These are phyloP conservation scores for Ophiostoma piceae DNA, from an alignment of 2,329 filamentous ascomycete species.

Conservation along the genomic window DNA sequence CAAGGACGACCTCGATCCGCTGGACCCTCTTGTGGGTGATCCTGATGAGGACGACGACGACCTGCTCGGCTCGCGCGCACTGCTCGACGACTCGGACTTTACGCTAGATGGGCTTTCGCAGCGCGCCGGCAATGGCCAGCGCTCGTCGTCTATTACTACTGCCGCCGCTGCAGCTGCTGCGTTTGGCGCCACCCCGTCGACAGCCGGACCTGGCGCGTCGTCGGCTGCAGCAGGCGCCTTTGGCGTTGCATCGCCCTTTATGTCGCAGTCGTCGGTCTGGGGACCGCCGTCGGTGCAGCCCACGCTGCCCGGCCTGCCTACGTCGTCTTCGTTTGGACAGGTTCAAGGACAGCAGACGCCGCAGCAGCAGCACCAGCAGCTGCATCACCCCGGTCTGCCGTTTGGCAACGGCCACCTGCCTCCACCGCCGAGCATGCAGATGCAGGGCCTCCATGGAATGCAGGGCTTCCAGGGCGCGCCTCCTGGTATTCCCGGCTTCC, in stretches of 20 bases:
- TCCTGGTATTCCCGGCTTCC: neutral
- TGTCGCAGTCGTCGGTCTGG: slow-evolving; percentile 24
- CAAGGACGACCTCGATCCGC: neutral
- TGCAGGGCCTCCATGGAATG: slow-evolving; percentile 2
- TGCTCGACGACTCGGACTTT: slow-evolving; percentile 59
- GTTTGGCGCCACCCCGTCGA: slow-evolving; percentile 25
- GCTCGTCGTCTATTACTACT: slow-evolving; percentile 30
- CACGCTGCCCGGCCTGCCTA: neutral
- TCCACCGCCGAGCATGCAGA: slow-evolving; percentile 10
- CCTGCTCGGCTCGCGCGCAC: slow-evolving; percentile 83
- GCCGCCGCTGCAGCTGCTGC: slow-evolving; percentile 21
- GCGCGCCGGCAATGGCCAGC: slow-evolving; percentile 27
- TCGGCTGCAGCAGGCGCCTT: slow-evolving; percentile 12
- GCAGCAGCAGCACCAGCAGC: slow-evolving; percentile 13
- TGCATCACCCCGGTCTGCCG: slow-evolving; percentile 12
- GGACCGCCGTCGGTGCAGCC: neutral
- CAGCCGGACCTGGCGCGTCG: neutral
- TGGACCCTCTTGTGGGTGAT: neutral
- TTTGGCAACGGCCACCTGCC: slow-evolving; percentile 13
- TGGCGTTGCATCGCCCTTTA: slow-evolving; percentile 23
- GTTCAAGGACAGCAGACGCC: slow-evolving; percentile 2
- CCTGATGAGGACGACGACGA: neutral
- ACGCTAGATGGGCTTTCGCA: neutral
- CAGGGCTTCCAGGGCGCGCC: neutral
- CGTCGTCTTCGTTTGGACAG: neutral